Evolutionary conservation across 345 rosid species (phyloP).

Genomic region (Carallia pectinifolia): DNA sequence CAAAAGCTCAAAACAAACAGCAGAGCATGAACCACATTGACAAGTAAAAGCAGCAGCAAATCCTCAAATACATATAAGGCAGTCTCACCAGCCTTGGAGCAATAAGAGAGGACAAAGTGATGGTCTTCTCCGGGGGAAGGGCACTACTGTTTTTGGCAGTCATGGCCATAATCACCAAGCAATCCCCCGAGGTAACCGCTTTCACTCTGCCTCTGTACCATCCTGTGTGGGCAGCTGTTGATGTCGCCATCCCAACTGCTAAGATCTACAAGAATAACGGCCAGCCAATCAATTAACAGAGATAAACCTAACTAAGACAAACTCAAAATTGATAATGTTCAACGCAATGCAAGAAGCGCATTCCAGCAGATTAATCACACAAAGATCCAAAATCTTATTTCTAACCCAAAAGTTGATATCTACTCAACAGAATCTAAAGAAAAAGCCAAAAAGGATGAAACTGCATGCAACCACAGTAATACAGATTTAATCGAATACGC

Average conservation of each 20-base stretch:
- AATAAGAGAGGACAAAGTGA: constrained; percentile 73
- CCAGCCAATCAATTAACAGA: neutral
- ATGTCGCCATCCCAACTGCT: constrained; percentile 28
- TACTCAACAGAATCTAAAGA: too few species aligned
- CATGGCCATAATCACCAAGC: constrained; percentile 68
- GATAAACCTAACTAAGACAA: neutral
- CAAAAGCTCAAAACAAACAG: neutral
- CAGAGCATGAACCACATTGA: neutral
- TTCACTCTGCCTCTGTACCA: constrained; percentile 77
- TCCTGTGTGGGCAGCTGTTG: constrained; percentile 30
- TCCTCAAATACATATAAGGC: neutral
- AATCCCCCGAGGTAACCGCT: constrained; percentile 86
- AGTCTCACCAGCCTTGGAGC: constrained; percentile 70
- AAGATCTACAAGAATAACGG: constrained; percentile 7
- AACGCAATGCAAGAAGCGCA: neutral
- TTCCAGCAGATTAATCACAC: neutral
- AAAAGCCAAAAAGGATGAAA: neutral
- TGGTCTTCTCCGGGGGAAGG: constrained; percentile 84
- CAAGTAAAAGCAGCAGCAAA: neutral
- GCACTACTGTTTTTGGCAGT: constrained; percentile 53
- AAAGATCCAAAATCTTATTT: neutral
- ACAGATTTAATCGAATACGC: neutral
- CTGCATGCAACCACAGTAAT: neutral
- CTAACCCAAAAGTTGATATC: neutral
- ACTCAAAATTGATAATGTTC: neutral